Conservation (phyloP, 192 early-diverging fungal genomes). For the Rhizoclosmatium sp. region DNA sequence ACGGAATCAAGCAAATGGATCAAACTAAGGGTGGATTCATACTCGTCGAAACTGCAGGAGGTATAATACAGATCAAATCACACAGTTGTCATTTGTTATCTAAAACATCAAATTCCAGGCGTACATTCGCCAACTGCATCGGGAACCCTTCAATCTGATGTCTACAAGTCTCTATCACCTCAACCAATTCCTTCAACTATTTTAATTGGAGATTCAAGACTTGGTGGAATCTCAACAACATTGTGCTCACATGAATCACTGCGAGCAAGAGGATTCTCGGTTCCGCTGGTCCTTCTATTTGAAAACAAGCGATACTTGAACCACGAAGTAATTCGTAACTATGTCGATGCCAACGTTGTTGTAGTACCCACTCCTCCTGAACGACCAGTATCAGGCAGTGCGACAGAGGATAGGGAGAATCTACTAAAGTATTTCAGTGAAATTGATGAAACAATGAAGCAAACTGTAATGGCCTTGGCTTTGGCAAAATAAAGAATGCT, state of each 20-base stretch:
- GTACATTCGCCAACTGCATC: conserved; percentile 79
- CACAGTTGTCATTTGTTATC: conserved; percentile 17
- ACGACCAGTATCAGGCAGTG: neutral
- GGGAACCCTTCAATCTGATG: conserved; percentile 72
- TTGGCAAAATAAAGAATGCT: no score
- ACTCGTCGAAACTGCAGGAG: conserved; percentile 83
- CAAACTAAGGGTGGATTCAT: conserved; percentile 28
- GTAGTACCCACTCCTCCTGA: conserved; percentile 15
- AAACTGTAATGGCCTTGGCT: neutral
- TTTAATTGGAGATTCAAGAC: conserved; percentile 76
- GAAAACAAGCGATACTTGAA: conserved; percentile 64
- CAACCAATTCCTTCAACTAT: conserved; percentile 46
- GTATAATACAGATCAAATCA: conserved; percentile 38
- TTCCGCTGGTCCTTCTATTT: conserved; percentile 74
- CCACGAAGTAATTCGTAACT: conserved; percentile 52
- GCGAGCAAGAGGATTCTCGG: conserved; percentile 71
- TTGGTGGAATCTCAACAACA: conserved; percentile 87
- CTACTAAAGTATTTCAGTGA: neutral
- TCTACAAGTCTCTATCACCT: conserved; percentile 66
- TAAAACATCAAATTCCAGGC: conserved; percentile 43
- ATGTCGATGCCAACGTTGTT: conserved; percentile 22
- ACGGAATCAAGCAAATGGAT: neutral
- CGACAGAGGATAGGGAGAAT: neutral
- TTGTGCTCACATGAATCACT: conserved; percentile 78
- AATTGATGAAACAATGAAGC: neutral